Conservation (phyloP, 2,329 filamentous ascomycete species). For the Fusarium graminum region DNA sequence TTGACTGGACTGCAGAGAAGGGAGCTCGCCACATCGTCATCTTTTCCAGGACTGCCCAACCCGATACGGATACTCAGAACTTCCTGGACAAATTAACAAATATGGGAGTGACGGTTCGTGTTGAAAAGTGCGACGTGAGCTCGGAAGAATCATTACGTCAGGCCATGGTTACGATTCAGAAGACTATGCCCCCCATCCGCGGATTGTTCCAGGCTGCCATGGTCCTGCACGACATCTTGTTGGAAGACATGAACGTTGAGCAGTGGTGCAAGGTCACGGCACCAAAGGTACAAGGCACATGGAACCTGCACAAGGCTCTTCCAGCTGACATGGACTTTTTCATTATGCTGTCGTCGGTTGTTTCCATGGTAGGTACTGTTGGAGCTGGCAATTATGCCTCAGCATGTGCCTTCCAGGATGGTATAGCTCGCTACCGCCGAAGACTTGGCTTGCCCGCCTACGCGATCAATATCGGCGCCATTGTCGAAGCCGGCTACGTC, state of each 20-base stretch:
- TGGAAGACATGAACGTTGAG: conserved; percentile 52
- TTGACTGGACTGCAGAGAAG: background rate
- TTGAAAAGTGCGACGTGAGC: background rate
- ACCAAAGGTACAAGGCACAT: conserved; percentile 59
- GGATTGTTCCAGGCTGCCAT: background rate
- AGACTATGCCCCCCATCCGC: conserved; percentile 1
- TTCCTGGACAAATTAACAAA: conserved; percentile 1
- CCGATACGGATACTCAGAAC: background rate
- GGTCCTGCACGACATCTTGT: background rate
- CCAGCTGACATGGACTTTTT: conserved; percentile 56
- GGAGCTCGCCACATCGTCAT: conserved; percentile 2
- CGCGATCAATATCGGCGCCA: conserved; percentile 45
- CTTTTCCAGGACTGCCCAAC: background rate
- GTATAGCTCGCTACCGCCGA: conserved; percentile 48
- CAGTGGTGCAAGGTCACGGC: conserved; percentile 53
- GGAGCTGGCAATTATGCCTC: conserved; percentile 48
- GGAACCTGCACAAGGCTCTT: conserved; percentile 57
- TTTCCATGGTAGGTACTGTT: conserved; percentile 49
- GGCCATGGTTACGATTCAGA: background rate
- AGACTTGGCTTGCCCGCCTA: conserved; percentile 30
- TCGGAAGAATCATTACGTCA: background rate
- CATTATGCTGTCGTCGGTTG: conserved; percentile 53
- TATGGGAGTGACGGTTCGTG: background rate
- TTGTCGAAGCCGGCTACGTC: conserved; percentile 44
- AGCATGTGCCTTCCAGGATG: conserved; percentile 55